These are phyloP conservation scores for Neonectria punicea DNA, from an alignment of 2,329 filamentous ascomycete species.

Conservation along the genomic window DNA sequence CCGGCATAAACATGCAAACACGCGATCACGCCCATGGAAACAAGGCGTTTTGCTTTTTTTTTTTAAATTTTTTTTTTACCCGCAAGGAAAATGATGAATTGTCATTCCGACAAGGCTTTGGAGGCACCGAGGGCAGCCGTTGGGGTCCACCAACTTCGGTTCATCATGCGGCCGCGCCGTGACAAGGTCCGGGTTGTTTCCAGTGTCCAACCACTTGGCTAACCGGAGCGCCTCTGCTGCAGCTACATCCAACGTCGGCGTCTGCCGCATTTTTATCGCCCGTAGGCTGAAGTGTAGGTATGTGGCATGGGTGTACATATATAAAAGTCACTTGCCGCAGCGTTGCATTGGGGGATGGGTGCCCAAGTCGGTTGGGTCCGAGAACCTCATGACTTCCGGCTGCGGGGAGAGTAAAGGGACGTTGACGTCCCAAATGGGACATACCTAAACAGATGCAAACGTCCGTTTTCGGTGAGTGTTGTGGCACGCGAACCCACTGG, in stretches of 20 bases:
- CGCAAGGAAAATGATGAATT: background rate
- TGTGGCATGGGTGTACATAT: no score
- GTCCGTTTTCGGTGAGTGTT: background rate
- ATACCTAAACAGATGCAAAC: background rate
- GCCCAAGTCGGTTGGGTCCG: constrained; percentile 15
- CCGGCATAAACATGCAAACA: constrained; percentile 15
- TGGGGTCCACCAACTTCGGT: constrained; percentile 17
- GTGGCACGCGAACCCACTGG: background rate
- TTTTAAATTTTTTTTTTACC: constrained; percentile 5
- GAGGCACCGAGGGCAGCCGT: background rate
- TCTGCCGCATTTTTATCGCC: constrained; percentile 4
- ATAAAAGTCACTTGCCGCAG: constrained; percentile 1
- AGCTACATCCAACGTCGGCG: constrained; percentile 2
- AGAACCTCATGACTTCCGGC: background rate
- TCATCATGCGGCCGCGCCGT: constrained; percentile 21
- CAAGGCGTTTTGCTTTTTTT: constrained; percentile 9
- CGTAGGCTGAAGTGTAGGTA: background rate
- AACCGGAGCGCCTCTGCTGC: constrained; percentile 1
- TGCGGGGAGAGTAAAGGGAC: background rate
- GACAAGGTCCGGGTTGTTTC: constrained; percentile 21
- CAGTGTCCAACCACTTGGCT: constrained; percentile 12
- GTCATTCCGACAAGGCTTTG: background rate
- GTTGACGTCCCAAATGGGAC: background rate
- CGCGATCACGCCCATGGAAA: constrained; percentile 2
- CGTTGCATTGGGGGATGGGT: constrained; percentile 15